phyloP scores from a whole-genome alignment of 257 asterid genomes.

The Solanum infundibuliforme region DNA sequence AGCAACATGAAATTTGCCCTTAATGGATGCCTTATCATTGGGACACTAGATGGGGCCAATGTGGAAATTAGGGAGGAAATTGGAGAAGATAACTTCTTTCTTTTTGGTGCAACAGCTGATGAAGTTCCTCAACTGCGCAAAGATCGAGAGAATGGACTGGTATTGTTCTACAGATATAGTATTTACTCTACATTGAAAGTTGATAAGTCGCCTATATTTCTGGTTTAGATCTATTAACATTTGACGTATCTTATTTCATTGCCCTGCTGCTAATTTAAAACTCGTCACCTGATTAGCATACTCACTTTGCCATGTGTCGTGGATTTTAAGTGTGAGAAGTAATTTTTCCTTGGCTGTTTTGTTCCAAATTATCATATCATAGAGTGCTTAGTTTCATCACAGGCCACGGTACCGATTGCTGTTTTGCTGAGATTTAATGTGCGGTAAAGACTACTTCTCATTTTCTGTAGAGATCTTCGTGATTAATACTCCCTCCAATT shows the following conservation, averaged over 20 bases:
- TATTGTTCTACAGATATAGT: slow-evolving; percentile 3
- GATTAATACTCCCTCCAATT: background rate
- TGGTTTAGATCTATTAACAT: background rate
- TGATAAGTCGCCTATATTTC: background rate
- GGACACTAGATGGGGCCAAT: slow-evolving; percentile 97
- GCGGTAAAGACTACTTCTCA: background rate
- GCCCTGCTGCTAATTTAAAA: background rate
- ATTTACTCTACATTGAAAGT: background rate
- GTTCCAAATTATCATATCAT: background rate
- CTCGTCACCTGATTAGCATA: background rate
- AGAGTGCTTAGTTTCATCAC: background rate
- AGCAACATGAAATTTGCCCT: slow-evolving; percentile 99
- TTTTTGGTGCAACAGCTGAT: slow-evolving; percentile 93
- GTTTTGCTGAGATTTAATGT: background rate
- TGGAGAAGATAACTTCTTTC: slow-evolving; percentile 83
- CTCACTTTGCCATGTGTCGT: background rate
- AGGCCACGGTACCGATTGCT: background rate
- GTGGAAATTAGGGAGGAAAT: slow-evolving; percentile 97
- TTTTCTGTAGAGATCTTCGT: background rate
- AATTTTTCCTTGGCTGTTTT: background rate
- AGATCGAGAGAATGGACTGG: slow-evolving; percentile 93
- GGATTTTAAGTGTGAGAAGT: background rate
- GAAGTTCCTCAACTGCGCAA: slow-evolving; percentile 77
- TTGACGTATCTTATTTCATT: background rate
- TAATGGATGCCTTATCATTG: slow-evolving; percentile 92